phyloP scores from a whole-genome alignment of 176 grass and related monocot species.

The Aegilops longissima region DNA sequence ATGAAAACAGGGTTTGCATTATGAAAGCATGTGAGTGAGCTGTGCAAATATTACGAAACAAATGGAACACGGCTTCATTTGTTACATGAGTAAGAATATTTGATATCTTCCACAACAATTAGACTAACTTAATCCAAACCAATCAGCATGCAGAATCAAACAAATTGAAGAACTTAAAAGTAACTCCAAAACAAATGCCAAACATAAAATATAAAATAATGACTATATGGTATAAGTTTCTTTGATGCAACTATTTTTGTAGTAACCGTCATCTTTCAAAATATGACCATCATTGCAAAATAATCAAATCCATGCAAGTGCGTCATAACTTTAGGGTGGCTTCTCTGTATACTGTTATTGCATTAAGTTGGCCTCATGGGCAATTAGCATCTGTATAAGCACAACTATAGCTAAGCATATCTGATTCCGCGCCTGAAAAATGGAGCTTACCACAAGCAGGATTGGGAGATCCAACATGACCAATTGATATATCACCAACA shows the following conservation, averaged over 20 bases:
- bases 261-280: background rate
- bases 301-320: background rate
- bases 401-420: background rate
- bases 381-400: background rate
- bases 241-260: background rate
- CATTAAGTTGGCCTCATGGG: conserved; percentile 1
- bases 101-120: background rate
- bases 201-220: background rate
- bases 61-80: conserved; percentile 4
- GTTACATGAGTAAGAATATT: background rate
- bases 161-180: background rate
- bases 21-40: conserved; percentile 13
- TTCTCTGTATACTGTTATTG: conserved; percentile 12
- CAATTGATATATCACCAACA: conserved; percentile 59
- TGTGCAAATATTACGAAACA: conserved; percentile 8
- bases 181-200: background rate
- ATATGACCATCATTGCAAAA: background rate
- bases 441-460: conserved; percentile 73
- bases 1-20: conserved; percentile 12
- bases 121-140: background rate
- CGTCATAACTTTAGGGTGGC: background rate
- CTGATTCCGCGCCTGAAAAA: conserved; percentile 13
- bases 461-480: conserved; percentile 95
- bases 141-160: background rate
- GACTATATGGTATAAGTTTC: background rate